Percentiles rank a stretch among this genome's conserved stretches.
Evolutionary conservation across 768 basidiomycete genomes (phyloP).

Genomic region (Leccinum longicurvipes): DNA sequence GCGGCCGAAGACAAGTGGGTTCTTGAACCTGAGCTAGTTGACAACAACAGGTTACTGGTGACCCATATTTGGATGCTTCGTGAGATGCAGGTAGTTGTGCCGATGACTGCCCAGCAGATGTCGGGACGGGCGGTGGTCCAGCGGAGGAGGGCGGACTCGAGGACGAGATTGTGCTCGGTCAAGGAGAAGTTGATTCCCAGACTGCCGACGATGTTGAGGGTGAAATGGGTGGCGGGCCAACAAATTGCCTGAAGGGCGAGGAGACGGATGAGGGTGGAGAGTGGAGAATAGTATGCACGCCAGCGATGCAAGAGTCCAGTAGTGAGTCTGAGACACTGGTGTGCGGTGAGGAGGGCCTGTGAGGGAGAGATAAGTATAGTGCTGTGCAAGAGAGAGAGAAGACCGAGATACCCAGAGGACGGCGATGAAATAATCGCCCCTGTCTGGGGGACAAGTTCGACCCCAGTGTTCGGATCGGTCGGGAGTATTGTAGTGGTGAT

Average conservation of each 20-base stretch:
- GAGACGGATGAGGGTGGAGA: conserved; percentile 86
- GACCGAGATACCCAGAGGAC: conserved; percentile 63
- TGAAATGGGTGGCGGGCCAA: conserved; percentile 91
- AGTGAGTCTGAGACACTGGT: conserved; percentile 84
- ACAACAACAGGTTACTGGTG: conserved; percentile 71
- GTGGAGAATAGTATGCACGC: conserved; percentile 85
- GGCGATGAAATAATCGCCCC: conserved; percentile 64
- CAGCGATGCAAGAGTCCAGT: conserved; percentile 88
- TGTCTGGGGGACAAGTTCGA: conserved; percentile 42
- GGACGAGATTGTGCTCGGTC: conserved; percentile 6
- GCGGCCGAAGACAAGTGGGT: conserved; percentile 1
- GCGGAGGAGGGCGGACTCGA: conserved; percentile 29
- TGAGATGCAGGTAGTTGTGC: conserved; percentile 81
- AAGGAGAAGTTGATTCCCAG: conserved; percentile 20
- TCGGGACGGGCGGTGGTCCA: conserved; percentile 65
- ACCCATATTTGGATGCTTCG: conserved; percentile 93
- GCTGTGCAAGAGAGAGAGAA: conserved; percentile 1
- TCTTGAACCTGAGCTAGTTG: conserved; percentile 6
- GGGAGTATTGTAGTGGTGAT: not conserved
- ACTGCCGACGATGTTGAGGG: conserved; percentile 65
- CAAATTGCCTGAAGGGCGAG: conserved; percentile 93
- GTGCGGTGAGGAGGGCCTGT: conserved; percentile 80
- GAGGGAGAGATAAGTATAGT: not conserved
- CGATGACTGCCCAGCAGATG: conserved; percentile 88
- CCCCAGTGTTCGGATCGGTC: conserved; percentile 20